Evolutionary conservation across 208 protist species (phyloP).

Genomic region (Herpetomonas muscarum): DNA sequence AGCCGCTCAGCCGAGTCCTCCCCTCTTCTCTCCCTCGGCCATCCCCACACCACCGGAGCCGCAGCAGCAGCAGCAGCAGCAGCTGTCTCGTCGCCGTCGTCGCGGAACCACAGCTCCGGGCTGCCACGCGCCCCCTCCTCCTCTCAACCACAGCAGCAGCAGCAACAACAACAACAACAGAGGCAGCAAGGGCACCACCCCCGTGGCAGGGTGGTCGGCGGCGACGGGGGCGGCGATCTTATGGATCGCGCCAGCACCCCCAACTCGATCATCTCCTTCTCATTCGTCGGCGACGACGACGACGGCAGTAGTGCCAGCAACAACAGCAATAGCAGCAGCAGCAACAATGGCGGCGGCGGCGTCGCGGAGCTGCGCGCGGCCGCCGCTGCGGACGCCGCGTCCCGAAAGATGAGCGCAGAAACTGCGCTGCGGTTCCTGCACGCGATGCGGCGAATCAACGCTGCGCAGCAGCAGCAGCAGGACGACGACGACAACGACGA

Average conservation of each 20-base stretch:
- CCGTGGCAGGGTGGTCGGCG: too few species aligned
- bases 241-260: too few species aligned
- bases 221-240: too few species aligned
- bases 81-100: too few species aligned
- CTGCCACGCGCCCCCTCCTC: too few species aligned
- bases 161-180: not conserved
- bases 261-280: too few species aligned
- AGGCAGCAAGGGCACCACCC: not conserved
- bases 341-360: not conserved
- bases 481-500: not conserved
- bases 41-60: too few species aligned
- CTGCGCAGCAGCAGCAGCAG: not conserved
- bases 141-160: not conserved
- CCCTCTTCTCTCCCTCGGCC: too few species aligned
- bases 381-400: slow-evolving; percentile 2
- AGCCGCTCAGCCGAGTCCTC: too few species aligned
- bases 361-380: not conserved
- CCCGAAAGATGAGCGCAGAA: not conserved
- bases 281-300: too few species aligned
- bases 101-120: too few species aligned
- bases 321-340: not conserved
- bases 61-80: too few species aligned
- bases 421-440: not conserved
- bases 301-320: not conserved
- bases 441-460: not conserved